These are phyloP conservation scores for Colletotrichum sp. DNA, from an alignment of 2,329 filamentous ascomycete species.

Conservation along the genomic window DNA sequence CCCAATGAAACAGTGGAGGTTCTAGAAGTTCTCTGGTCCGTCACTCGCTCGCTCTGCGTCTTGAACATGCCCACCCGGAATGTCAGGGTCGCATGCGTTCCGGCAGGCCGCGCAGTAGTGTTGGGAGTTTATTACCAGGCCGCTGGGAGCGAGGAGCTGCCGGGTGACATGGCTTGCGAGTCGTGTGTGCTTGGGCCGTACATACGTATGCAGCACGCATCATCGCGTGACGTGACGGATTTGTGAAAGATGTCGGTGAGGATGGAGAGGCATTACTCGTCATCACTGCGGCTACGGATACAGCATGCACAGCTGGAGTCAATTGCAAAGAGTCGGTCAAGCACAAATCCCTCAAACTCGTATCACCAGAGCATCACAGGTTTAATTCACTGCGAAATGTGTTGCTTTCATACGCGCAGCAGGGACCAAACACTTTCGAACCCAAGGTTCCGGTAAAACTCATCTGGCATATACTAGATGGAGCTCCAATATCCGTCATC, in stretches of 20 bases:
- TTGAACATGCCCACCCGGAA: neutral
- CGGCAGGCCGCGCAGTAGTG: neutral
- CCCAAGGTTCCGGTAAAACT: neutral
- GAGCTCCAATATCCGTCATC: neutral
- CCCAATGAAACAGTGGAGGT: neutral
- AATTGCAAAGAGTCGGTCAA: neutral
- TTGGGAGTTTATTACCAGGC: neutral
- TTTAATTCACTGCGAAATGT: neutral
- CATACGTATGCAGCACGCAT: neutral
- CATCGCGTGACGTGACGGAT: neutral
- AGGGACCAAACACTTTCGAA: neutral
- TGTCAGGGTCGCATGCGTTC: neutral
- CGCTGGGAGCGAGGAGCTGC: neutral
- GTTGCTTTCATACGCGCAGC: neutral
- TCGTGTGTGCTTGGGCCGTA: neutral
- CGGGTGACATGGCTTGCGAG: neutral
- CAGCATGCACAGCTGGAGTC: neutral
- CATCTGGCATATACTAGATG: neutral
- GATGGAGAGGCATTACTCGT: neutral
- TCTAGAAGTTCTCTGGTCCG: neutral
- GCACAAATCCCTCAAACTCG: neutral
- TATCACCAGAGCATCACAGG: neutral
- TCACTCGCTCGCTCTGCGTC: neutral
- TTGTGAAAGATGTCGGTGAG: neutral
- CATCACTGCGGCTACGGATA: neutral